Evolutionary conservation across 2,329 filamentous ascomycete species (phyloP).

Genomic region (Mariannaea elegans): DNA sequence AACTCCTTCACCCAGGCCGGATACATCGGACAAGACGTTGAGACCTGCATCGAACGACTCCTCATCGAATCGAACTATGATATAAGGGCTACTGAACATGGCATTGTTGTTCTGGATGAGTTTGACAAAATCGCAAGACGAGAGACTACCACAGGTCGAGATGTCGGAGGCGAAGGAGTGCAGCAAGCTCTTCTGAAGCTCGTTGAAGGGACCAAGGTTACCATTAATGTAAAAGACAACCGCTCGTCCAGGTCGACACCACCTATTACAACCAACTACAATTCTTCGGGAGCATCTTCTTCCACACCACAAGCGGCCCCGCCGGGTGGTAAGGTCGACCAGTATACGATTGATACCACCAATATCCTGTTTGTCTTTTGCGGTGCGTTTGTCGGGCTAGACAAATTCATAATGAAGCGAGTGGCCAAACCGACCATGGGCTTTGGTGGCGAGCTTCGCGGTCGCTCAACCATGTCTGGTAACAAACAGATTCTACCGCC

Average conservation of each 20-base stretch:
- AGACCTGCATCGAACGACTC: constrained; percentile 90
- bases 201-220: constrained; percentile 93
- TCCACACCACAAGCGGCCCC: constrained; percentile 57
- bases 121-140: constrained; percentile 96
- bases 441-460: constrained; percentile 84
- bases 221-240: constrained; percentile 87
- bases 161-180: constrained; percentile 95
- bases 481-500: constrained; percentile 70
- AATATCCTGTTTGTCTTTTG: constrained; percentile 98
- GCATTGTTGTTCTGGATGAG: constrained; percentile 95
- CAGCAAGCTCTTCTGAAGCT: constrained; percentile 96
- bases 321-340: constrained; percentile 63
- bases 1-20: constrained; percentile 96
- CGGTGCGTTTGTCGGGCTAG: constrained; percentile 91
- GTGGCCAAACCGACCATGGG: constrained; percentile 87
- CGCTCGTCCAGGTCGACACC: constrained; percentile 63
- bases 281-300: constrained; percentile 52
- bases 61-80: constrained; percentile 92
- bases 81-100: constrained; percentile 82
- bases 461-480: constrained; percentile 57
- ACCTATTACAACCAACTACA: constrained; percentile 64
- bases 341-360: constrained; percentile 85
- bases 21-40: constrained; percentile 98
- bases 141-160: constrained; percentile 87
- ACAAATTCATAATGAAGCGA: constrained; percentile 87